Base-by-base conservation (phyloP, 495 filamentous ascomycete genomes). In the Elaphomyces granulatus region DNA sequence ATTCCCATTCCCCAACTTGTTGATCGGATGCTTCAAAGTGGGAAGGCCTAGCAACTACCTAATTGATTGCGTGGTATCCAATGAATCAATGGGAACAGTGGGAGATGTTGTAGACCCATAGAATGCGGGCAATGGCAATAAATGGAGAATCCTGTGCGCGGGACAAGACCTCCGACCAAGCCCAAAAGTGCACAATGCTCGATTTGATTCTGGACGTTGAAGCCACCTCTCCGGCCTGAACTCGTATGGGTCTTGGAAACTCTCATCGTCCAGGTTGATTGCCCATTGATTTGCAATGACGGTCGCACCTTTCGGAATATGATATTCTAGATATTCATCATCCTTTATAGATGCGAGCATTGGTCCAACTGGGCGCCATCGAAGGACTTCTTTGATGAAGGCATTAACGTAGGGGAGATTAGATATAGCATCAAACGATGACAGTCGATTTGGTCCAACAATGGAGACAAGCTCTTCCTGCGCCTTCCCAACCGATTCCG, bases 31-130 rank as follows among this genome's bases (percentile, higher is more conserved):
- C n/a, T n/a, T n/a, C n/a, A n/a, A n/a, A n/a, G n/a, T n/a, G n/a
- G n/a, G n/a, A n/a, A n/a, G n/a, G n/a, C n/a, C n/a, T n/a, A n/a
- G n/a, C n/a, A n/a, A n/a, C n/a, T n/a, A n/a, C n/a, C n/a, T n/a
- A n/a, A n/a, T n/a, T n/a, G n/a, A n/a, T n/a, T n/a, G n/a, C n/a
- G n/a, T n/a, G n/a, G n/a, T n/a, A n/a, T n/a, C n/a, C n/a, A n/a
- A n/a, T n/a, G n/a, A n/a, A n/a, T n/a, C n/a, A n/a, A n/a, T n/a
- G n/a, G n/a, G n/a, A n/a, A n/a, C n/a, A n/a, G n/a, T n/a, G n/a
- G n/a, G n/a, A n/a, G n/a, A 74, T 55, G 31, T 71, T 52, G 43
- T 70, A 74, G 0, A 53, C 68, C 72, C 72, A 77, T 4, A 77
- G 40, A 33, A 73, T 53, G 18, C 66, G 54, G 7, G 68, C 54